Conservation (phyloP, 768 basidiomycete species). For the Erythrobasidium yunnanense region DNA sequence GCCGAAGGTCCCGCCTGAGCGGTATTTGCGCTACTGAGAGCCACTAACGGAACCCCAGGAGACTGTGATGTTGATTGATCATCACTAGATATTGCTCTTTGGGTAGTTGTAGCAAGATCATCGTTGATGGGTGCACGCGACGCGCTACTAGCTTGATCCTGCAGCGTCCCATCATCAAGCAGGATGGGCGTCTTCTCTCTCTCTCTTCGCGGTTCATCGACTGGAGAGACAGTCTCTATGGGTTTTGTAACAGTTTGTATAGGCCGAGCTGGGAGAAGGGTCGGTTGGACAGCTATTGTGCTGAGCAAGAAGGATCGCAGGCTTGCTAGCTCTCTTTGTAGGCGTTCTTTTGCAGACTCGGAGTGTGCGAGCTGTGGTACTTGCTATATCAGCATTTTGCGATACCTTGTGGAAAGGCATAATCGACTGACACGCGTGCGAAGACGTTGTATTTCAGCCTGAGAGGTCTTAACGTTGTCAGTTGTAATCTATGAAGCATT, state of each 20-base stretch:
- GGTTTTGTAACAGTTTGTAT: no score
- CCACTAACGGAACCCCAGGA: not conserved
- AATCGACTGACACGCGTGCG: not conserved
- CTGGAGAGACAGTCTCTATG: no score
- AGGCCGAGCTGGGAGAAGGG: not conserved
- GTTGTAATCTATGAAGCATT: not conserved
- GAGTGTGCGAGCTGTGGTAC: not conserved
- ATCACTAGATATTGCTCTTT: not conserved
- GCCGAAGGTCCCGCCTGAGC: no score
- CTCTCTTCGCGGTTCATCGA: not conserved
- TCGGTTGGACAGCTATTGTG: not conserved
- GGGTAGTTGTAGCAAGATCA: no score
- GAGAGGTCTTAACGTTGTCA: no score
- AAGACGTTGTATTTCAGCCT: not conserved
- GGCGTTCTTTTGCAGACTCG: not conserved
- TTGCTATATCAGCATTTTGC: not conserved
- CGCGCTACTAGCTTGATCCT: not conserved
- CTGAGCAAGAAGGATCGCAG: constrained; percentile 13
- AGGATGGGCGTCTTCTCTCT: not conserved
- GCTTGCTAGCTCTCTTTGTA: not conserved
- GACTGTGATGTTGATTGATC: no score
- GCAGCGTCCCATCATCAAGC: not conserved
- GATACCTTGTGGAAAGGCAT: not conserved
- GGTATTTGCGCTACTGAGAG: not conserved
- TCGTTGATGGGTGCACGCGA: no score